phyloP scores from a whole-genome alignment of 352 stramenopile species.

The Phytopythium chamaehyphon region DNA sequence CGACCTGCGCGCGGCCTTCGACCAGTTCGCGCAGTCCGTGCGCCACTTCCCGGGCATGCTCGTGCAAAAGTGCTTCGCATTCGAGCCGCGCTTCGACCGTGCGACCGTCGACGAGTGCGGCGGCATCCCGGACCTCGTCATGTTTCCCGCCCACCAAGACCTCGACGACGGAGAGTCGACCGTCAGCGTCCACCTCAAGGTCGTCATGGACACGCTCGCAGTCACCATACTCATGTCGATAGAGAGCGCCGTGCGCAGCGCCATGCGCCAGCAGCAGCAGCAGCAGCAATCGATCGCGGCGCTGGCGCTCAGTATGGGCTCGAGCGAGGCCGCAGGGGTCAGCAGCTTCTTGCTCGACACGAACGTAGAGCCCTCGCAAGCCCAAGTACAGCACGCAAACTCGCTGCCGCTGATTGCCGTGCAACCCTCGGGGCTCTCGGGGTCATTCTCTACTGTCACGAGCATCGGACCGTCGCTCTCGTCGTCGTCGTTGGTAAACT shows the following conservation, averaged over 20 bases:
- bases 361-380: constrained; percentile 55
- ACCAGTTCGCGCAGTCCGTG: constrained; percentile 65
- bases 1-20: constrained; percentile 47
- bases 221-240: constrained; percentile 83
- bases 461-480: constrained; percentile 3
- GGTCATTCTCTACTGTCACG: background rate
- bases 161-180: constrained; percentile 63
- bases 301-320: background rate
- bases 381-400: constrained; percentile 11
- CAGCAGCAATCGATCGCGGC: constrained; percentile 3
- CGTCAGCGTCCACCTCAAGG: constrained; percentile 72
- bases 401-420: constrained; percentile 20
- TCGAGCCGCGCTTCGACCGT: constrained; percentile 76
- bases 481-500: constrained; percentile 17
- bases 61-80: constrained; percentile 80
- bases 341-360: constrained; percentile 65
- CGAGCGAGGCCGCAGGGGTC: constrained; percentile 10
- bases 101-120: constrained; percentile 51
- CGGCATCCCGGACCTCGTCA: constrained; percentile 59
- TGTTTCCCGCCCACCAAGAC: constrained; percentile 78
- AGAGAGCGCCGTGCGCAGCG: constrained; percentile 65
- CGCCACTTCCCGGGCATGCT: constrained; percentile 62
- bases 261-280: constrained; percentile 39
- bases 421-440: background rate
- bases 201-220: constrained; percentile 76